Evolutionary conservation across 2,329 filamentous ascomycete genomes (phyloP), one percentile per base, ranked within the genome.

Genomic region (Fusarium sp.): DNA sequence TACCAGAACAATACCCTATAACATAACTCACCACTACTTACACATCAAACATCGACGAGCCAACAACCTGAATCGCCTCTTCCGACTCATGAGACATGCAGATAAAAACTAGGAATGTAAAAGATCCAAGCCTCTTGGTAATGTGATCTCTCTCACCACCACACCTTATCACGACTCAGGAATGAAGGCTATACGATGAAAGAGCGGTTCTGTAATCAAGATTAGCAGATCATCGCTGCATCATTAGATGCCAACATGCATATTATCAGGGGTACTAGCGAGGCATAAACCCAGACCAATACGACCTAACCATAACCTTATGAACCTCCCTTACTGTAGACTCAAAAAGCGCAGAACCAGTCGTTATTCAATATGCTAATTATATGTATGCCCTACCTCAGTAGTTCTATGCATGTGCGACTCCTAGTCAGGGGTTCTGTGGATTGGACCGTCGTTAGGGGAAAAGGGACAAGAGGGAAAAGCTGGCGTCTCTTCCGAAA

Each of bases 351-450:
- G 34, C 34, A 49, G 20, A 52, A 54, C 41, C 51, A 52, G 24
- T 41, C 20, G 32, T 29, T 52, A 27, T 43, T 13, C 32, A 49
- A 38, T 55, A 67, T 67, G 47, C 43, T 52, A 62, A 32, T 53
- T 43, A 65, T 56, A 29, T 18, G 18, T 52, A 56, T 70, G 44
- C 62, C 51, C 53, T 66, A 62, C 65, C 54, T 58, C 51, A 62
- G 56, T 62, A 62, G 45, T 57, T 47, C 49, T 48, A 57, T 63
- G 49, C 64, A 57, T 49, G 52, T 51, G 55, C 40, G 22, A 59
- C 55, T 71, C 67, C 68, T 70, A 65, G 68, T 58, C 47, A 70
- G 68, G 68, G 68, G 68, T 41, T 41, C 12, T 22, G 41, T 38
- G 34, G 34, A 43, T 51, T 57, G 20, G 38, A 47, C 22, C 43